Evolutionary conservation across 805 yeast genomes (phyloP).

Genomic region (Metschnikowia cerradonensis): DNA sequence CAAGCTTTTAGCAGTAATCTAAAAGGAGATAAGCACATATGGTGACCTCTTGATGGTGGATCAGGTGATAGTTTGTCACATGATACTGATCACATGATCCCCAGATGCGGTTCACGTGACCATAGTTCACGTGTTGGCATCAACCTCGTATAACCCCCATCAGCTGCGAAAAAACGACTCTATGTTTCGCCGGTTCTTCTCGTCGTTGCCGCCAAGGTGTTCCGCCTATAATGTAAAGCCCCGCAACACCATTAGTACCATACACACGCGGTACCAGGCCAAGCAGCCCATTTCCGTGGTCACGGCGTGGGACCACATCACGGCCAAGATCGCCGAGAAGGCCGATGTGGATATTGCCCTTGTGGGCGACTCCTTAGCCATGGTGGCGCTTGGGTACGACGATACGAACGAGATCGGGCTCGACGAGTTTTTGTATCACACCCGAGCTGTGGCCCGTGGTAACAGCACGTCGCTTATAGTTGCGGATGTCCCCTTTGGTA

Average conservation of each 20-base stretch:
- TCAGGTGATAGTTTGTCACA: too few relatives aligned
- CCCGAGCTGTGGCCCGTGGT: constrained; percentile 73
- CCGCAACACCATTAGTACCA: constrained; percentile 12
- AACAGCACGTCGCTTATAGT: constrained; percentile 60
- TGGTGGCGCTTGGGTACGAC: constrained; percentile 81
- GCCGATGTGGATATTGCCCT: constrained; percentile 67
- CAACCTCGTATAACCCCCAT: not conserved
- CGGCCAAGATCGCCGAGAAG: constrained; percentile 64
- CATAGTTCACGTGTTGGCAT: too few relatives aligned
- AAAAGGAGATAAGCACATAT: too few relatives aligned
- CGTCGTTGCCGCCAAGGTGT: not conserved
- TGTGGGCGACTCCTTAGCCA: constrained; percentile 90
- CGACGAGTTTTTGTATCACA: constrained; percentile 76
- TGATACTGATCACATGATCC: not conserved
- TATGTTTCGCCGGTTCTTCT: constrained; percentile 12
- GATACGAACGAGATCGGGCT: constrained; percentile 72
- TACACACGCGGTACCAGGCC: constrained; percentile 7
- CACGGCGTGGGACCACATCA: constrained; percentile 88
- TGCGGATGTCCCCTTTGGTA: constrained; percentile 88
- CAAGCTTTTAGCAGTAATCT: too few relatives aligned
- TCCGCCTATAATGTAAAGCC: constrained; percentile 12
- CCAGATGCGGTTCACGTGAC: not conserved
- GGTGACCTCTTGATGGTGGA: too few relatives aligned
- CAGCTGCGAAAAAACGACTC: constrained; percentile 1
- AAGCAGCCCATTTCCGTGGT: constrained; percentile 40